Percentiles rank a stretch among this genome's conserved stretches.
phyloP scores from a whole-genome alignment of 1,284 basidiomycete species.

The Ganoderma meredithae region DNA sequence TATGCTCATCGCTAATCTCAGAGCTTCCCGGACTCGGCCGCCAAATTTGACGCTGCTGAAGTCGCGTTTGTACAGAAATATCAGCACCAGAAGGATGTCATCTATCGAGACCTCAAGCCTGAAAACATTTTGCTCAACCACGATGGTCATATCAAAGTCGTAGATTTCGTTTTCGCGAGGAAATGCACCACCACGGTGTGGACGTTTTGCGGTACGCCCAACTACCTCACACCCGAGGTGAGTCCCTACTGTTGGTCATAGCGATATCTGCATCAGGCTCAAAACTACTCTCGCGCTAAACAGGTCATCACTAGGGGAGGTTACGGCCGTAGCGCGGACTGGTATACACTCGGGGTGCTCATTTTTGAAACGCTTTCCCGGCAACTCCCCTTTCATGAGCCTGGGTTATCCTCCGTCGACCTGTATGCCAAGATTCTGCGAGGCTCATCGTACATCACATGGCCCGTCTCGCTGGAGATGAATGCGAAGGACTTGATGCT shows the following conservation, averaged over 20 bases:
- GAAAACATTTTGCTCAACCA: slow-evolving; percentile 95
- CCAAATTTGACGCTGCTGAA: slow-evolving; percentile 99
- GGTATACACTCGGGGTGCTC: slow-evolving; percentile 97
- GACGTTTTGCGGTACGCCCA: slow-evolving; percentile 98
- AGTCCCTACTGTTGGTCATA: not conserved
- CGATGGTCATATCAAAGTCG: slow-evolving; percentile 98
- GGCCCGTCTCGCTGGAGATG: slow-evolving; percentile 83
- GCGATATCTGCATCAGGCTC: not conserved
- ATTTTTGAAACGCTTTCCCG: slow-evolving; percentile 98
- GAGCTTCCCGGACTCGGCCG: slow-evolving; percentile 98
- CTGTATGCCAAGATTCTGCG: slow-evolving; percentile 85
- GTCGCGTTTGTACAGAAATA: slow-evolving; percentile 96
- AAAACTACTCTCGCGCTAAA: not conserved
- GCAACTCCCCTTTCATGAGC: slow-evolving; percentile 79
- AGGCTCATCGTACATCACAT: slow-evolving; percentile 83
- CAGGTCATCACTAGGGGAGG: slow-evolving; percentile 88
- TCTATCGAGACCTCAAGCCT: slow-evolving; percentile 98
- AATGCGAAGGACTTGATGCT: slow-evolving; percentile 90
- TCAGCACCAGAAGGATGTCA: slow-evolving; percentile 89
- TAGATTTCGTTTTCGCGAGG: slow-evolving; percentile 98
- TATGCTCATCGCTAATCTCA: slow-evolving; percentile 44
- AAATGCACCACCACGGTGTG: slow-evolving; percentile 90
- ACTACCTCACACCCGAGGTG: slow-evolving; percentile 94
- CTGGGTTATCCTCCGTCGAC: slow-evolving; percentile 67
- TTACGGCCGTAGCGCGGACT: slow-evolving; percentile 98